These are phyloP conservation scores for Umbelopsis vinacea DNA, from an alignment of 192 early-diverging fungal genomes.

Conservation along the genomic window DNA sequence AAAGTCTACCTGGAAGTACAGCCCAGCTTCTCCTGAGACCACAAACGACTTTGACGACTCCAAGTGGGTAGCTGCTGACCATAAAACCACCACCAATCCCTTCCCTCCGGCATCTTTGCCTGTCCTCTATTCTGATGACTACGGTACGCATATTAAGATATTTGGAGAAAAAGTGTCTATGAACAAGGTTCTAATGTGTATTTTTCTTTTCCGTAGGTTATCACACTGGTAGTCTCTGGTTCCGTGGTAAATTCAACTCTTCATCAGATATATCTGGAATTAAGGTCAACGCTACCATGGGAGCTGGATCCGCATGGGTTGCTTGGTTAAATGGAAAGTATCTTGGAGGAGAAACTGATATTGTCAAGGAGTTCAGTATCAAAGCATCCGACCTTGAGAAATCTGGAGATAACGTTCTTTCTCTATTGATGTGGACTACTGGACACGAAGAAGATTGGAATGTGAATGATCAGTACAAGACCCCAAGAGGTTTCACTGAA, in stretches of 20 bases:
- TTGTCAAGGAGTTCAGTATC: not conserved
- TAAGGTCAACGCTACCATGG: not conserved
- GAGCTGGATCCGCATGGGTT: slow-evolving; percentile 6
- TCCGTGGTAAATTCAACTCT: slow-evolving; percentile 17
- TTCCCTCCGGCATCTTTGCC: not conserved
- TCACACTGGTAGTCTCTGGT: slow-evolving; percentile 27
- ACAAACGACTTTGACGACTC: slow-evolving; percentile 15
- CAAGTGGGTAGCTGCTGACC: slow-evolving; percentile 15
- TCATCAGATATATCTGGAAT: slow-evolving; percentile 11
- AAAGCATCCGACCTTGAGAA: not conserved
- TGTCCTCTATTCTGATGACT: slow-evolving; percentile 18
- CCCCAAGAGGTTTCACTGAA: slow-evolving; percentile 3
- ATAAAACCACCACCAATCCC: slow-evolving; percentile 1
- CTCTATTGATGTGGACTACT: slow-evolving; percentile 15
- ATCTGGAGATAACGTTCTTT: slow-evolving; percentile 7
- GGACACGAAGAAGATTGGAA: slow-evolving; percentile 21
- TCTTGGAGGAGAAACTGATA: slow-evolving; percentile 14
- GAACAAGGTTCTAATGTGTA: not conserved
- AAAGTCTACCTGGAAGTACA: slow-evolving; percentile 23
- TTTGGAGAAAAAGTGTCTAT: not conserved
- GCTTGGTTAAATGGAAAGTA: slow-evolving; percentile 25
- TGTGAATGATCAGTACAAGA: slow-evolving; percentile 13
- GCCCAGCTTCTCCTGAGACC: slow-evolving; percentile 24
- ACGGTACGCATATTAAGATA: not conserved
- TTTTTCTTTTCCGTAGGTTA: not conserved